Evolutionary conservation across 164 flowering plant genomes (phyloP).

Genomic region (Umbellularia californica): DNA sequence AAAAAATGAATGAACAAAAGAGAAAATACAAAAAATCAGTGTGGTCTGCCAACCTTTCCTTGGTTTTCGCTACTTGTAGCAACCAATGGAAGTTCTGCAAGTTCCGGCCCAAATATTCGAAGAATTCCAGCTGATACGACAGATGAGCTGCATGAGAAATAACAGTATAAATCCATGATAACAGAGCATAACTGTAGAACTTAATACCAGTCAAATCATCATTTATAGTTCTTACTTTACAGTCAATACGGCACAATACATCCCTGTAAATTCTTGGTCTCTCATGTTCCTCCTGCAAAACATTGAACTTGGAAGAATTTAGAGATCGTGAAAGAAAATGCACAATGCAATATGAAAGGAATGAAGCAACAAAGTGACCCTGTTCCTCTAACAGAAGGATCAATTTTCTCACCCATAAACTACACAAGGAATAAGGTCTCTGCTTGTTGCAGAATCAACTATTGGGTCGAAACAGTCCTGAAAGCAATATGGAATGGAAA

Average conservation of each 20-base stretch:
- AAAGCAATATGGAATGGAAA: background rate
- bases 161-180: background rate
- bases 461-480: slow-evolving; percentile 77
- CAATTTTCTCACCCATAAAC: slow-evolving; percentile 67
- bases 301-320: slow-evolving; percentile 1
- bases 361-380: background rate
- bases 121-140: slow-evolving; percentile 85
- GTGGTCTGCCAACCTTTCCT: slow-evolving; percentile 57
- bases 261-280: slow-evolving; percentile 72
- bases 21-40: background rate
- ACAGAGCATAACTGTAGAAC: background rate
- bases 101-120: slow-evolving; percentile 68
- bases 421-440: slow-evolving; percentile 82
- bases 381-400: background rate
- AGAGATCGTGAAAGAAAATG: background rate
- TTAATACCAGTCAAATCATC: background rate
- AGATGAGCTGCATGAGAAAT: slow-evolving; percentile 54
- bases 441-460: slow-evolving; percentile 37
- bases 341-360: background rate
- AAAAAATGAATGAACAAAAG: no score
- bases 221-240: slow-evolving; percentile 52
- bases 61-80: slow-evolving; percentile 69
- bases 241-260: slow-evolving; percentile 76
- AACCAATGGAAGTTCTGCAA: slow-evolving; percentile 90
- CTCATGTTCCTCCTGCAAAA: slow-evolving; percentile 42